Percentiles rank a stretch among this genome's conserved stretches.
Conservation (phyloP, 495 filamentous ascomycete species). For the Apiosordaria backusii region DNA sequence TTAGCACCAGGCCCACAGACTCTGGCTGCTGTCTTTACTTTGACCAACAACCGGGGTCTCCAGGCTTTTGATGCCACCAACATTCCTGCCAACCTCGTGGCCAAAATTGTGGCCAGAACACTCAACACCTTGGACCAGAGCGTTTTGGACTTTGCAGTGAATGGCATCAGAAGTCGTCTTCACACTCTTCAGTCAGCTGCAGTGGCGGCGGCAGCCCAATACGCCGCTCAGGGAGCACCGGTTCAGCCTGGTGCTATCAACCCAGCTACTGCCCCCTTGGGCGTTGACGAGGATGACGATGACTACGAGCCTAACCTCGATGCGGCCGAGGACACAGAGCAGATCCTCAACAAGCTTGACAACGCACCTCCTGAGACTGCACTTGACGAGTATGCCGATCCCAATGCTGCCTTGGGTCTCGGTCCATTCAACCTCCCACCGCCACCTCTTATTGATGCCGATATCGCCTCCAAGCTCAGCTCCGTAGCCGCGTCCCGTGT, state of each 20-base stretch:
- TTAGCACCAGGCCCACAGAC: conserved; percentile 70
- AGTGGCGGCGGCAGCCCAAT: conserved; percentile 15
- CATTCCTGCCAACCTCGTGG: conserved; percentile 67
- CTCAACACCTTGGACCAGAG: conserved; percentile 60
- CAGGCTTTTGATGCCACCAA: conserved; percentile 78
- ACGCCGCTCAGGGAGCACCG: neutral
- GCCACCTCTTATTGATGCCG: conserved; percentile 66
- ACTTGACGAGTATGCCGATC: conserved; percentile 28
- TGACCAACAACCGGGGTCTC: conserved; percentile 69
- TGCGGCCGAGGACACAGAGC: conserved; percentile 65
- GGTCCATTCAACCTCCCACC: conserved; percentile 70
- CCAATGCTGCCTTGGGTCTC: conserved; percentile 49
- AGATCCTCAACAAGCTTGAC: conserved; percentile 67
- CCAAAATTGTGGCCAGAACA: conserved; percentile 70
- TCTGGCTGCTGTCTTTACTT: conserved; percentile 74
- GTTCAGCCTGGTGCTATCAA: conserved; percentile 36
- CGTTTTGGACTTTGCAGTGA: conserved; percentile 64
- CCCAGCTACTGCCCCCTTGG: conserved; percentile 46
- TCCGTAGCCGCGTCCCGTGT: conserved; percentile 68
- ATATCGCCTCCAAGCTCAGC: conserved; percentile 64
- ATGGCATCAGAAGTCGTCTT: conserved; percentile 44
- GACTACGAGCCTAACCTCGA: conserved; percentile 87
- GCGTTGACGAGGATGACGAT: conserved; percentile 69
- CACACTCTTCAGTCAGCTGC: conserved; percentile 29
- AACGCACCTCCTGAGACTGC: conserved; percentile 53